phyloP scores from a whole-genome alignment of 345 rosid genomes.

The Erodium maritimum region DNA sequence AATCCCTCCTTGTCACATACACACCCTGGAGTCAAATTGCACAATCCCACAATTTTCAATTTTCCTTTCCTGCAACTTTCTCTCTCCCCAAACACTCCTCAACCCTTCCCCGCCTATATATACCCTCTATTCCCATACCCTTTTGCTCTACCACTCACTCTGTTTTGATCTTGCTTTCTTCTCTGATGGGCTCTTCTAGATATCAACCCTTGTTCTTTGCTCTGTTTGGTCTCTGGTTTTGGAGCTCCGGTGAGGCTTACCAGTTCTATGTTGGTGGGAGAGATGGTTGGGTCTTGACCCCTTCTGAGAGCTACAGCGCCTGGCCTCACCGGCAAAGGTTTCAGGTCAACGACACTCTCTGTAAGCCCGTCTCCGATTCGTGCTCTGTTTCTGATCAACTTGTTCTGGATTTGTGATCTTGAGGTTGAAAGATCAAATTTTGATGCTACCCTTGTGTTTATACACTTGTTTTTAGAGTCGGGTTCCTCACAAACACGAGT shows the following conservation, averaged over 20 bases:
- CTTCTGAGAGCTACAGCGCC: slow-evolving; percentile 28
- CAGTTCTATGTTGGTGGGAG: slow-evolving; percentile 49
- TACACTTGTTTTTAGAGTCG: too few relatives aligned
- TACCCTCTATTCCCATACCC: neutral
- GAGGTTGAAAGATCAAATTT: neutral
- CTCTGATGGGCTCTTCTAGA: slow-evolving; percentile 16
- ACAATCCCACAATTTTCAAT: too few relatives aligned
- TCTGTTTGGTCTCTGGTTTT: slow-evolving; percentile 6
- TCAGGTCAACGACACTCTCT: slow-evolving; percentile 42
- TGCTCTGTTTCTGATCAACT: neutral
- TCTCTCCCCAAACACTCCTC: too few relatives aligned
- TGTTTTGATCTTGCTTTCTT: neutral
- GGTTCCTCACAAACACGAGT: too few relatives aligned
- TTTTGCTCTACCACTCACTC: neutral
- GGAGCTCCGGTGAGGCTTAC: slow-evolving; percentile 18
- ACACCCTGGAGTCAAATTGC: too few relatives aligned
- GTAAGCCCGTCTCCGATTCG: slow-evolving; percentile 18
- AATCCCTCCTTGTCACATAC: too few relatives aligned
- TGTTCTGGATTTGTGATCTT: neutral
- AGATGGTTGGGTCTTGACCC: slow-evolving; percentile 44
- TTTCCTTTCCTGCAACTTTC: too few relatives aligned
- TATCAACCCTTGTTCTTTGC: slow-evolving; percentile 12
- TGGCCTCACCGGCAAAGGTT: slow-evolving; percentile 56
- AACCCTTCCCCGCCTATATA: neutral
- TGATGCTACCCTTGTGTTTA: too few relatives aligned